These are phyloP conservation scores for Serendipita sp. DNA, from an alignment of 768 basidiomycete species.

Conservation along the genomic window DNA sequence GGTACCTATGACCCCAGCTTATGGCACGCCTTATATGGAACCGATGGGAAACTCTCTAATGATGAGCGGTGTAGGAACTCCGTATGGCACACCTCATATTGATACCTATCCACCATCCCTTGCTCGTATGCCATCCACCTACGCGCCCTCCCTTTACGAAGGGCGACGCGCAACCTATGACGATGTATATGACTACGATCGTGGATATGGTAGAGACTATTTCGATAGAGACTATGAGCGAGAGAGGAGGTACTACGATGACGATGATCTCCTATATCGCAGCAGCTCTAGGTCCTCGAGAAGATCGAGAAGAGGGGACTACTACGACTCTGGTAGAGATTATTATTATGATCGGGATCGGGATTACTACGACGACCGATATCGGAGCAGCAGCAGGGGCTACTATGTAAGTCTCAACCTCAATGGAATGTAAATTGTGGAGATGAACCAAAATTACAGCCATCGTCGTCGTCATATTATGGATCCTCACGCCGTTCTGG, in stretches of 20 bases:
- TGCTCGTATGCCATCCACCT: background rate
- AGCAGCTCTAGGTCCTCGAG: background rate
- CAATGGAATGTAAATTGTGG: background rate
- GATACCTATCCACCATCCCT: background rate
- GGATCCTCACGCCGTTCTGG: background rate
- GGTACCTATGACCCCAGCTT: background rate
- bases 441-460: background rate
- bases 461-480: background rate
- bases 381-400: background rate
- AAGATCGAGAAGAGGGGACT: background rate
- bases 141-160: background rate
- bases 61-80: background rate
- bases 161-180: no score
- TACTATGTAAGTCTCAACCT: conserved; percentile 3
- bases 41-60: conserved; percentile 3
- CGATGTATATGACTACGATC: background rate
- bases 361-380: background rate
- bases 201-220: background rate
- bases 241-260: background rate
- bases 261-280: background rate
- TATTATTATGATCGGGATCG: background rate
- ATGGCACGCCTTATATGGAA: background rate
- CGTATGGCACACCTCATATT: background rate
- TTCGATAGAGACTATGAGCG: background rate
- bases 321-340: background rate